A percentile compares a stretch with the other conserved stretches of the same genome.
Evolutionary conservation across 495 filamentous ascomycete genomes (phyloP).

Genomic region (Tuber microsphaerosporum): DNA sequence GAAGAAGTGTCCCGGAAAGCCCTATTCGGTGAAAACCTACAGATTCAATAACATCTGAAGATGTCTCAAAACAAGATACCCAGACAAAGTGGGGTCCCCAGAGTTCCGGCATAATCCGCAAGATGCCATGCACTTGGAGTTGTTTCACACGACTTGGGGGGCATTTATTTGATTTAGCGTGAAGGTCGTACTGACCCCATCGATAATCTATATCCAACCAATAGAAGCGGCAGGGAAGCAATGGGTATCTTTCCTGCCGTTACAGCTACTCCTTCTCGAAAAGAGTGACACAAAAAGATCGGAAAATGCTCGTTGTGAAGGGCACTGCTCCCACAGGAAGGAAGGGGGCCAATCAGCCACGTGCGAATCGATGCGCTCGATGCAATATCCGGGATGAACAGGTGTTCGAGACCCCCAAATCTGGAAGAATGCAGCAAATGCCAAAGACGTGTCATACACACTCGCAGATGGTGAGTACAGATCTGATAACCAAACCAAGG

Average conservation of each 20-base stretch:
- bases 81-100: conserved; percentile 38
- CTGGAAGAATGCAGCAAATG: conserved; percentile 33
- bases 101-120: conserved; percentile 26
- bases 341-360: conserved; percentile 20
- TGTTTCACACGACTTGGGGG: neutral
- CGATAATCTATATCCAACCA: conserved; percentile 29
- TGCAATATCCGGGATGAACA: conserved; percentile 37
- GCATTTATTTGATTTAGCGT: neutral
- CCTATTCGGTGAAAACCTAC: neutral
- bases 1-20: neutral
- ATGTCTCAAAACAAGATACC: conserved; percentile 36
- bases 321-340: conserved; percentile 23
- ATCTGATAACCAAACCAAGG: conserved; percentile 37
- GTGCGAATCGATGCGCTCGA: conserved; percentile 26
- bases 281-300: conserved; percentile 5
- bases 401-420: conserved; percentile 34
- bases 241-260: conserved; percentile 17
- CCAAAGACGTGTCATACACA: conserved; percentile 38
- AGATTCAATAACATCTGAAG: conserved; percentile 17
- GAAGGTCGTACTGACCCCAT: conserved; percentile 5
- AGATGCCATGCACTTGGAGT: conserved; percentile 28
- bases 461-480: conserved; percentile 38
- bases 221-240: conserved; percentile 23
- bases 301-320: neutral
- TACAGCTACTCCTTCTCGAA: neutral